These are phyloP conservation scores for Durotheca rogersii DNA, from an alignment of 495 filamentous ascomycete species.

Conservation along the genomic window DNA sequence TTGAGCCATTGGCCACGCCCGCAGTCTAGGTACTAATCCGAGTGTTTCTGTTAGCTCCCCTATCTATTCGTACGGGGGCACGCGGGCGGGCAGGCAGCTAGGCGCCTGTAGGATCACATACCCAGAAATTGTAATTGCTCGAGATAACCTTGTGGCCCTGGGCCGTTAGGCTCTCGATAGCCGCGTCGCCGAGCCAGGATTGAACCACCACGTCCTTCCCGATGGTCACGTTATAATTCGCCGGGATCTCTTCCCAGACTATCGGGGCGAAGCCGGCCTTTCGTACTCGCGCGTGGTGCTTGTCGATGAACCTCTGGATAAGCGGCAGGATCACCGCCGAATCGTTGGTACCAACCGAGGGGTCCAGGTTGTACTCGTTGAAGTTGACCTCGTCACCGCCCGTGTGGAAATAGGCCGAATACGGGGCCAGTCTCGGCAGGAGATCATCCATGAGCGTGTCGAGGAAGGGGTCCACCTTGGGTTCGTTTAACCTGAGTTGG, in stretches of 20 bases:
- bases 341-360: conserved; percentile 63
- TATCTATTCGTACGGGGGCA: not conserved
- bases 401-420: conserved; percentile 74
- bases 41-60: conserved; percentile 12
- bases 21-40: conserved; percentile 71
- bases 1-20: conserved; percentile 76
- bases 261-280: conserved; percentile 63
- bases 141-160: conserved; percentile 67
- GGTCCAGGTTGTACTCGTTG: conserved; percentile 71
- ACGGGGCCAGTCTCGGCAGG: conserved; percentile 66
- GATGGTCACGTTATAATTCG: conserved; percentile 71
- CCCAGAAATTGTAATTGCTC: conserved; percentile 77
- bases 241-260: conserved; percentile 81
- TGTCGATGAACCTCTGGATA: conserved; percentile 69
- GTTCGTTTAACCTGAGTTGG: conserved; percentile 68
- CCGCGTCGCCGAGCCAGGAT: conserved; percentile 63
- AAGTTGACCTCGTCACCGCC: conserved; percentile 81
- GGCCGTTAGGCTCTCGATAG: conserved; percentile 54
- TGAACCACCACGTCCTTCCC: conserved; percentile 65
- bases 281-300: conserved; percentile 60
- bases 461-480: conserved; percentile 65
- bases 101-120: conserved; percentile 24
- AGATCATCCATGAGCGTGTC: conserved; percentile 68
- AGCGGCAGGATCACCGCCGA: conserved; percentile 63
- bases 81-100: too few relatives aligned